Percentiles rank a stretch among this genome's conserved stretches.
Conservation (phyloP, 495 filamentous ascomycete genomes). For the Penicillium desertorum region DNA sequence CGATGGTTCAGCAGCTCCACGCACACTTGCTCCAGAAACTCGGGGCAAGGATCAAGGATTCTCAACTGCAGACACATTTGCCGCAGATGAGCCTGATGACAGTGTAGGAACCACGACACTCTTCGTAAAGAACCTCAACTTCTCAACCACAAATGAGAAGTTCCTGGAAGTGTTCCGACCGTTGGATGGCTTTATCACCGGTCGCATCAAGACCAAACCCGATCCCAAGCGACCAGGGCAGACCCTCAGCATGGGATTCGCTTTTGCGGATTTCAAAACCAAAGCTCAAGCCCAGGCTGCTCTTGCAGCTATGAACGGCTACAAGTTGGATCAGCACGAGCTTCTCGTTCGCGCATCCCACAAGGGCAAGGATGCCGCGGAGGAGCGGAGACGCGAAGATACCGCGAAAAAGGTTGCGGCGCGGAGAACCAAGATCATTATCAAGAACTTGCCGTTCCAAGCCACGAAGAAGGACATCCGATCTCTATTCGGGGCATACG, state of each 20-base stretch:
- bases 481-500: constrained; percentile 81
- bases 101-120: constrained; percentile 69
- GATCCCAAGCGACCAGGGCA: constrained; percentile 82
- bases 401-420: constrained; percentile 70
- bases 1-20: constrained; percentile 34
- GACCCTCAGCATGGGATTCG: constrained; percentile 92
- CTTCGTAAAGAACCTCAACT: constrained; percentile 91
- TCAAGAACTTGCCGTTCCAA: constrained; percentile 98
- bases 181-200: constrained; percentile 81
- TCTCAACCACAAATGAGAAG: constrained; percentile 74
- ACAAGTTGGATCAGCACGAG: constrained; percentile 80
- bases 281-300: constrained; percentile 77
- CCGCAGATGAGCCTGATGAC: constrained; percentile 53
- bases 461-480: constrained; percentile 88
- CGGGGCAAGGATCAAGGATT: constrained; percentile 47
- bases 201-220: constrained; percentile 80
- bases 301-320: constrained; percentile 78
- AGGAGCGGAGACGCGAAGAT: constrained; percentile 78
- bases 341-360: constrained; percentile 81
- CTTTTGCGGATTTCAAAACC: constrained; percentile 84
- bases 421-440: constrained; percentile 85
- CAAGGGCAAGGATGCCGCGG: constrained; percentile 79
- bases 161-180: constrained; percentile 73
- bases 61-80: constrained; percentile 58
- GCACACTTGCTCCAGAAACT: constrained; percentile 29